These are phyloP conservation scores for Beta vulgaris DNA, from an alignment of 148 eudicot species.

Conservation along the genomic window DNA sequence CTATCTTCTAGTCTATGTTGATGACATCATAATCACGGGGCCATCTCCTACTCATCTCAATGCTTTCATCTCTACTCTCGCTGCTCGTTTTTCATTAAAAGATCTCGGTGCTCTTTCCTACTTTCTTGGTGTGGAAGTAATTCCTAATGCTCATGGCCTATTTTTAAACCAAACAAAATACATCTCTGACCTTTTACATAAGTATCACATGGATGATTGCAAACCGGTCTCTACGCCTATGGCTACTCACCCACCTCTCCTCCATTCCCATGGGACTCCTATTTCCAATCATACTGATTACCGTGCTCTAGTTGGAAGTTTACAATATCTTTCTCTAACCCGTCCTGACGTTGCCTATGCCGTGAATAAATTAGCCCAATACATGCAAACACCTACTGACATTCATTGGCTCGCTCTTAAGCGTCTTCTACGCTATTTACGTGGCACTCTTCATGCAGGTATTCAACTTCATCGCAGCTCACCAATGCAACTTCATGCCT, in stretches of 20 bases:
- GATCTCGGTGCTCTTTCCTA: neutral
- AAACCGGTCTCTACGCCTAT: conserved; percentile 1
- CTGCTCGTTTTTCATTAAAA: neutral
- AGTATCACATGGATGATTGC: conserved; percentile 4
- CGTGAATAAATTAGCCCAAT: no score
- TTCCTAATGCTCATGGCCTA: neutral
- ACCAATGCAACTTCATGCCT: no score
- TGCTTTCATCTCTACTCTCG: neutral
- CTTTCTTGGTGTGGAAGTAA: no score
- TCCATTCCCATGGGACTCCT: neutral
- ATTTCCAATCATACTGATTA: conserved; percentile 2
- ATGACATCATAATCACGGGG: no score
- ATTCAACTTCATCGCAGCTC: no score
- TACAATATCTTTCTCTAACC: no score
- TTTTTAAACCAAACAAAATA: neutral
- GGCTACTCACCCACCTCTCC: neutral
- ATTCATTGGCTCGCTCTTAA: no score
- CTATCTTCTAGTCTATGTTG: no score
- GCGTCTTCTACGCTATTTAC: no score
- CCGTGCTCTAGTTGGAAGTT: neutral
- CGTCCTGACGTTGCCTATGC: no score
- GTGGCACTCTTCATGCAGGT: no score
- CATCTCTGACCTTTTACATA: neutral
- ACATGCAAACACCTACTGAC: no score
- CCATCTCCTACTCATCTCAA: neutral